Base-by-base conservation (phyloP, 176 grass and related monocot species). In the Oryza coarctata region DNA sequence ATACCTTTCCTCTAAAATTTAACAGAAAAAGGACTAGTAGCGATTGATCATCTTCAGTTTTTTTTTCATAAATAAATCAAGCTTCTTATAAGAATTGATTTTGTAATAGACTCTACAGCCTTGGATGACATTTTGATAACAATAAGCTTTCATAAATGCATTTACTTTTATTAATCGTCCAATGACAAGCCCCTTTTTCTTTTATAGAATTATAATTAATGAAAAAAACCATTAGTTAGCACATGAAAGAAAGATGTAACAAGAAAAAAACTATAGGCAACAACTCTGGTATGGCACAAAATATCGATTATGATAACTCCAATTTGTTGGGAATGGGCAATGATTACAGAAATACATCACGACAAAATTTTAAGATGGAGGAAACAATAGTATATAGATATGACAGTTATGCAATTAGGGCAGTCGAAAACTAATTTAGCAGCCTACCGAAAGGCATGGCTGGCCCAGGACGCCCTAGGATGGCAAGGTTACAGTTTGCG, bases 401-500 rank as follows among this genome's bases (percentile, higher is more conserved):
- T 60, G 33, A 26, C 45, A 78, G 58, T 60, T 62, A 30, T 61
- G 78, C 52, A 68, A 78, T 68, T 68, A 79, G 39, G 28, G 35
- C 29, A 20, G 27, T 0, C 36, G 2, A 31, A 71, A 77, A 76
- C 47, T 26, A 60, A 55, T 52, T 65, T 66, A 75, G 62, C 30
- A 93, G 79, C 85, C 75, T 82, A 86, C 89, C 82, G 13, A 87
- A 92, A 45, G 92, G 84, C 41, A 89, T n/a, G 66, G 73, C 81
- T 45, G 89, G 82, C 6, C 82, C 89, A 82, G 92, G 82, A 12
- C 92, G 82, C 58, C 92, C 92, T 64, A 89, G 79, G 39, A 91
- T 80, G 69, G 92, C 92, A 39, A 94, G 88, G 68, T 94, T 94
- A 73, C 92, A 94, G 45, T 94, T 94, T 0, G 92, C 92, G 5